phyloP scores from a whole-genome alignment of 345 rosid genomes.

The Dimocarpus longan region DNA sequence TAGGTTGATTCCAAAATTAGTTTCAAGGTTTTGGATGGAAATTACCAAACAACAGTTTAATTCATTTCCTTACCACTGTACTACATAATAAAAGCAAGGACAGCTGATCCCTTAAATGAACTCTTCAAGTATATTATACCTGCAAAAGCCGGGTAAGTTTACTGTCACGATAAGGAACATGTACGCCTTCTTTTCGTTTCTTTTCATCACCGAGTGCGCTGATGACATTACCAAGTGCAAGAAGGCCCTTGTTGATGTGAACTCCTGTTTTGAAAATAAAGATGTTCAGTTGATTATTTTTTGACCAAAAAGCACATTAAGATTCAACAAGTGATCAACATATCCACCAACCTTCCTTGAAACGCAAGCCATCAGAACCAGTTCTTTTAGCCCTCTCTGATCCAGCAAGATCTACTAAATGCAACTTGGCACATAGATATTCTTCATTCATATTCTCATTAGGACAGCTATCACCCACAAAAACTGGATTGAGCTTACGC shows the following conservation, averaged over 20 bases:
- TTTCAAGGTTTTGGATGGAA: not conserved
- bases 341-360: conserved; percentile 81
- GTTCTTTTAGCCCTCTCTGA: conserved; percentile 98
- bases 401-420: conserved; percentile 98
- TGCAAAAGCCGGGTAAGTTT: conserved; percentile 98
- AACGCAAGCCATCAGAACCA: conserved; percentile 95
- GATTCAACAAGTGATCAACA: conserved; percentile 1
- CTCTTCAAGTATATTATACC: conserved; percentile 41
- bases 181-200: conserved; percentile 91
- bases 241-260: conserved; percentile 96
- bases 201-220: conserved; percentile 99
- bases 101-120: not conserved
- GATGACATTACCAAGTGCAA: conserved; percentile 98
- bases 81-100: not conserved
- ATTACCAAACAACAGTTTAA: not conserved
- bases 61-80: conserved; percentile 1
- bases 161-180: conserved; percentile 98
- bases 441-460: conserved; percentile 77
- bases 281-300: conserved; percentile 20
- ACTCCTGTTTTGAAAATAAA: conserved; percentile 60
- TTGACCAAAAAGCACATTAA: conserved; percentile 23
- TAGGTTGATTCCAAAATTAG: not conserved
- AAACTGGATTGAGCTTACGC: conserved; percentile 66
- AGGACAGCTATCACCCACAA: conserved; percentile 54
- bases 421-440: conserved; percentile 95